Percentiles rank a stretch among this genome's conserved stretches.
Conservation (phyloP, 768 basidiomycete species). For the Phanerochaete carnosa region DNA sequence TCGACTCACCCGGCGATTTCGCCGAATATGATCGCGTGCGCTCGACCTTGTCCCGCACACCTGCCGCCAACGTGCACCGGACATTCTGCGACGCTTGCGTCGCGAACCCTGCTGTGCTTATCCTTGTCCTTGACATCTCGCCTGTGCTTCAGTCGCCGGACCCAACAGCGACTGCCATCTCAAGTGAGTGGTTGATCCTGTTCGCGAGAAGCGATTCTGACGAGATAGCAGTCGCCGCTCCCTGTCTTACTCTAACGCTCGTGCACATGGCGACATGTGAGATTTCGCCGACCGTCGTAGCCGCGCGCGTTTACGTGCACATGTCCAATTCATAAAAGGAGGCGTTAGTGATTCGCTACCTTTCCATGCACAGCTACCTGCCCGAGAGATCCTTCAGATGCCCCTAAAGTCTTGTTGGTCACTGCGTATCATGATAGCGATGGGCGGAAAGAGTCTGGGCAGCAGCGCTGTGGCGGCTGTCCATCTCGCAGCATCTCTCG, state of each 20-base stretch:
- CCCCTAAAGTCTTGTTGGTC: no score
- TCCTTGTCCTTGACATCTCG: conserved; percentile 6
- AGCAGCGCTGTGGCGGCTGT: no score
- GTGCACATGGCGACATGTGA: no score
- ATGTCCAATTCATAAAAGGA: no score
- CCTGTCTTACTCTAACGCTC: neutral
- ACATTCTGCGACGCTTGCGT: conserved; percentile 57
- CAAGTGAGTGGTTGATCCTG: neutral
- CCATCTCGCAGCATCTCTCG: no score
- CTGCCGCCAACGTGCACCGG: neutral
- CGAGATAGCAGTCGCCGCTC: neutral
- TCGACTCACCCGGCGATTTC: neutral
- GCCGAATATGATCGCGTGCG: neutral
- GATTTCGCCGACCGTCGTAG: no score
- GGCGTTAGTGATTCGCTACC: no score
- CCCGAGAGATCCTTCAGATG: no score
- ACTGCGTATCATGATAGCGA: no score
- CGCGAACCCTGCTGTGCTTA: conserved; percentile 7
- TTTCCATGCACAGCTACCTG: no score
- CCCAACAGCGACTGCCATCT: neutral
- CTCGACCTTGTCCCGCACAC: neutral
- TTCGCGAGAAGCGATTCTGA: neutral
- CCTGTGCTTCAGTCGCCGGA: neutral
- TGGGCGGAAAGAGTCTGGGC: no score
- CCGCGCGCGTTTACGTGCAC: no score